phyloP scores from a whole-genome alignment of 139 green algal species.

The Ulvella scutata region DNA sequence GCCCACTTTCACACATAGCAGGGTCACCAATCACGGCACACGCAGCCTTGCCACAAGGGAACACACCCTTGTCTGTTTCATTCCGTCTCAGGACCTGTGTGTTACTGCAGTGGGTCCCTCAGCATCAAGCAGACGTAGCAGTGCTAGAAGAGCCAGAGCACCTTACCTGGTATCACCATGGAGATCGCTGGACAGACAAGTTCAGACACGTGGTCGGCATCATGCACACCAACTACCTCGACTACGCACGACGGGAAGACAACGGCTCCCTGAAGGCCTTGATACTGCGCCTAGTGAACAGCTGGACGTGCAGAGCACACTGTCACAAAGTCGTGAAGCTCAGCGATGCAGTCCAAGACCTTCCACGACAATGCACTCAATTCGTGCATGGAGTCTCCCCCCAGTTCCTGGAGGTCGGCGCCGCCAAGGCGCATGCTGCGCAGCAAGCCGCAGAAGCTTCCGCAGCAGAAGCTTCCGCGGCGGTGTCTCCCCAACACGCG shows the following conservation, averaged over 20 bases:
- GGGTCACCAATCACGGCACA: too few relatives aligned
- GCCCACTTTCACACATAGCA: too few relatives aligned
- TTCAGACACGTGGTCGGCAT: constrained; percentile 95
- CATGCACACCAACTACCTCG: constrained; percentile 99
- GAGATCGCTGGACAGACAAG: constrained; percentile 88
- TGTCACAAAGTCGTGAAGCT: constrained; percentile 98
- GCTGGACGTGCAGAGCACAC: constrained; percentile 61
- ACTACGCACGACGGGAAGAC: constrained; percentile 82
- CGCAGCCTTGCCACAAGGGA: too few relatives aligned
- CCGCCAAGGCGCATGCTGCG: constrained; percentile 17
- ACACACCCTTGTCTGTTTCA: too few relatives aligned
- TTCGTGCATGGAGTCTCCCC: constrained; percentile 93
- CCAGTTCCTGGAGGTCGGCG: constrained; percentile 71
- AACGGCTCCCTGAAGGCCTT: constrained; percentile 50
- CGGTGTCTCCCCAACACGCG: neutral
- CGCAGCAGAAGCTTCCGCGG: constrained; percentile 11
- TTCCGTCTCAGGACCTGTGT: neutral
- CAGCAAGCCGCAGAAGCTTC: neutral
- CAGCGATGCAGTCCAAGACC: constrained; percentile 83
- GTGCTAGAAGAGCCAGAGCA: constrained; percentile 99
- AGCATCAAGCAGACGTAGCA: constrained; percentile 85
- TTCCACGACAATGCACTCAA: constrained; percentile 71
- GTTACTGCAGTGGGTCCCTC: constrained; percentile 62
- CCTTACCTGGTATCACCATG: constrained; percentile 97
- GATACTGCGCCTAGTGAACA: constrained; percentile 60